Evolutionary conservation across 108 stramenopile species (phyloP), one percentile per base, ranked within the genome.

Genomic region (Parmales sp.): DNA sequence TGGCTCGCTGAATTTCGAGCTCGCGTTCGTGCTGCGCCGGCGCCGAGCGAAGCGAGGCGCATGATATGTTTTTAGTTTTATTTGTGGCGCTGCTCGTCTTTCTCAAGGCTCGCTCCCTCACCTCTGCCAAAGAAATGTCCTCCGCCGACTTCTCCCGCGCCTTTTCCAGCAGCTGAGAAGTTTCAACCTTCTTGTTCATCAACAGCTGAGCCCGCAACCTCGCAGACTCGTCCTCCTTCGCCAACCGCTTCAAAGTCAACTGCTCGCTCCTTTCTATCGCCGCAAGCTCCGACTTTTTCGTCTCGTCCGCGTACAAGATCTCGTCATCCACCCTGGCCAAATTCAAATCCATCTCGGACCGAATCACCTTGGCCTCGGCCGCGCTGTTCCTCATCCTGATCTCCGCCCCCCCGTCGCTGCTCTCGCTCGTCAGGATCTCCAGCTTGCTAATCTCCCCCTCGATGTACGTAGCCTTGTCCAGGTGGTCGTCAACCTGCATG

Each of bases 181-280:
- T 69, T 63, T 83, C 82, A 26, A 84, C 73, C 60, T 80, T 77
- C n/a, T 71, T 46, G 50, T 38, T 51, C 82, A 83, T 39, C 2
- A 50, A 48, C 49, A 72, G 51, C 37, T 79, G 78, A 19, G 73
- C 71, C 49, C 65, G 50, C 18, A 38, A 45, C 66, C 74, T 73
- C 9, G 73, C 73, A 22, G 78, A 70, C 64, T 74, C 80, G 28
- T 81, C 80, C 74, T 84, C 82, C 50, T 72, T 43, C 37, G 41
- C 68, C 38, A 84, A 44, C 65, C 74, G 76, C 39, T 70, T 68
- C 31, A 80, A 54, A 16, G 73, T 78, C 34, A 80, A 39, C 39
- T 74, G 75, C 46, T 81, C 74, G 29, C 37, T 78, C 65, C 50
- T 67, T 45, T 46, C 64, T 16, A 77, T 36, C 45, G 76, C 70